A percentile compares a stretch with the other conserved stretches of the same genome.
Evolutionary conservation across 192 early-diverging fungal species (phyloP).

Genomic region (Mortierella alpina): DNA sequence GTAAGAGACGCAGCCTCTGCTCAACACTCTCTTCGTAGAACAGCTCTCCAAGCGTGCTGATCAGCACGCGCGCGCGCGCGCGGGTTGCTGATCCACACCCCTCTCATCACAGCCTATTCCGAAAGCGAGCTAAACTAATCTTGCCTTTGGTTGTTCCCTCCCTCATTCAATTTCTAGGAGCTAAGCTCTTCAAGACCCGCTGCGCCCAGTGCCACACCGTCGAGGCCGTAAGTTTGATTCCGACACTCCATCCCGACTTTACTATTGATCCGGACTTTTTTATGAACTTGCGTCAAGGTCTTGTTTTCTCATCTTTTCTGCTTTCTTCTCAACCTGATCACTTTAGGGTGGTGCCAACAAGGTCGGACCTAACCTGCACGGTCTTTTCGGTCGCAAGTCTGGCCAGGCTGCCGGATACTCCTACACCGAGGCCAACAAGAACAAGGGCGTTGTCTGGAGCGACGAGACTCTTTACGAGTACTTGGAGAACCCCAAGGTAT

Average conservation of each 20-base stretch:
- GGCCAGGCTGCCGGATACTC: constrained; percentile 87
- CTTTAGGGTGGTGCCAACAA: constrained; percentile 86
- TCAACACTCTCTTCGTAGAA: background rate
- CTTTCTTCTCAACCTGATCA: background rate
- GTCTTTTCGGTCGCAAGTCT: constrained; percentile 90
- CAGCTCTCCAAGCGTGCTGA: too few species aligned
- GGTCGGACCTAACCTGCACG: constrained; percentile 96
- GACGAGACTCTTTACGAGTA: constrained; percentile 95
- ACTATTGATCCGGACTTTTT: background rate
- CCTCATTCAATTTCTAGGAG: constrained; percentile 21
- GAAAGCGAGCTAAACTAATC: background rate
- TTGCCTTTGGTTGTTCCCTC: background rate
- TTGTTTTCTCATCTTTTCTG: background rate
- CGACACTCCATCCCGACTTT: background rate
- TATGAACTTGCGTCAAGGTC: background rate
- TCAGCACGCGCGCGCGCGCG: too few species aligned
- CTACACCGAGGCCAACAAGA: constrained; percentile 94
- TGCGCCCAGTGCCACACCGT: constrained; percentile 99
- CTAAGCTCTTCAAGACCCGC: constrained; percentile 92
- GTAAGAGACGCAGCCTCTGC: constrained; percentile 8
- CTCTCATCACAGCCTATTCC: background rate
- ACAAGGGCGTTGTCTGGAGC: constrained; percentile 85
- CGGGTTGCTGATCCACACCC: background rate
- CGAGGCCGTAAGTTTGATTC: constrained; percentile 61
- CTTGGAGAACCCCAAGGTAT: constrained; percentile 97